phyloP scores from a whole-genome alignment of 2,329 filamentous ascomycete genomes.

The Bipolaris gigantea region DNA sequence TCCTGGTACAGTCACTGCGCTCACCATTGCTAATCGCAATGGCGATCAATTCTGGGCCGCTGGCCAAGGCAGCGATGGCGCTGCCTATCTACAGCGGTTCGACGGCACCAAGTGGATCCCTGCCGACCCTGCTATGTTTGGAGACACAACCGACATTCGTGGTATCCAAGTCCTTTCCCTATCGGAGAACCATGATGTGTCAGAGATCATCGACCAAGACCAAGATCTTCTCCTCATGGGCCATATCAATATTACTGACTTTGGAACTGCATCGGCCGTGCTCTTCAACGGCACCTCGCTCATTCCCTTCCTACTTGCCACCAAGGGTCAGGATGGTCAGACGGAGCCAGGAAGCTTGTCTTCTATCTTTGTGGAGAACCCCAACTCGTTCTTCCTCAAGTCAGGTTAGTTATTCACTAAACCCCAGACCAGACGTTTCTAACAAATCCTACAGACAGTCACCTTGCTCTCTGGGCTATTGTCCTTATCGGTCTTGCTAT shows the following conservation, averaged over 20 bases:
- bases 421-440: not conserved
- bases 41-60: conserved; percentile 79
- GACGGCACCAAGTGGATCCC: conserved; percentile 72
- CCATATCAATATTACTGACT: conserved; percentile 71
- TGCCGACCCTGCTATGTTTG: conserved; percentile 60
- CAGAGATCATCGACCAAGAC: conserved; percentile 64
- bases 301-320: conserved; percentile 78
- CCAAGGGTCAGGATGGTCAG: conserved; percentile 58
- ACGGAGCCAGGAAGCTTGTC: conserved; percentile 70
- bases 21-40: conserved; percentile 73
- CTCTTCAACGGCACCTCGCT: conserved; percentile 83
- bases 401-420: conserved; percentile 55
- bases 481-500: conserved; percentile 81
- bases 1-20: conserved; percentile 76
- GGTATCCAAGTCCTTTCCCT: conserved; percentile 81
- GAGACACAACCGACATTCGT: conserved; percentile 67
- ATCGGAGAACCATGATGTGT: conserved; percentile 66
- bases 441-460: conserved; percentile 47
- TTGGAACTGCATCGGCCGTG: conserved; percentile 81
- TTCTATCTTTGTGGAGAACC: conserved; percentile 79
- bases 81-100: conserved; percentile 79
- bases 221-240: conserved; percentile 85
- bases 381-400: conserved; percentile 70
- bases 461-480: conserved; percentile 73
- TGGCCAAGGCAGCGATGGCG: conserved; percentile 69